Base-by-base conservation (phyloP, 768 basidiomycete genomes). In the Boletus patriciae region DNA sequence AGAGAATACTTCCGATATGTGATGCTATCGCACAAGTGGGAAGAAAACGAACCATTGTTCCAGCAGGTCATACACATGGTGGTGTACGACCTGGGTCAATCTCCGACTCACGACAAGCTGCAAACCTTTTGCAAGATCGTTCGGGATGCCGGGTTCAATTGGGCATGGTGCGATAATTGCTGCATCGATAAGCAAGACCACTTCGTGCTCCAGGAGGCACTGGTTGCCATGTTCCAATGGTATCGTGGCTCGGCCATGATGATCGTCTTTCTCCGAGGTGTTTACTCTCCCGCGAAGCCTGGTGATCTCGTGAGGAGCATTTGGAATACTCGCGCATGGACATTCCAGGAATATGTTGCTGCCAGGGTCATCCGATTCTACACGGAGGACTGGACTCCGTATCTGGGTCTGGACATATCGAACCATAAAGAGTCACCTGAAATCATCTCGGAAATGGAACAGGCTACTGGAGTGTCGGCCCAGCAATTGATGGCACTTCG, bases 211-310 rank as follows among this genome's bases (percentile, higher is more conserved):
- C 54, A 55, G 33, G 49, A 55, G 8, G 25, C 54, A 15, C 23
- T 55, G 5, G 42, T 52, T 0, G 50, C 21, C 23, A 31, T 31
- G 29, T 31, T 31, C 29, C 9, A 31, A 31, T 31, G 29, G 29
- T 31, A 31, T 31, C 29, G 29, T 31, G 29, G 29, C 29, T 31
- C 29, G 29, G 29, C 29, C 29, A 31, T 31, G 29, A 31, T 31
- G 16, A n/a, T 55, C 3, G 25, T 55, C 15, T 46, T 38, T 13
- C 55, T 57, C 29, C 37, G 43, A 4, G 55, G 44, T 19, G 55
- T 55, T 4, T 23, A 3, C 18, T 48, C 42, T 13, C 34, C 27
- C 6, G 33, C 25, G 11, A 15, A 46, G 29, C 18, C 9, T n/a
- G 54, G 50, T 1, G 50, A 44, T 18, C 55, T 38, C 29, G 29